Evolutionary conservation across 805 yeast genomes (phyloP), one percentile per base, ranked within the genome.

Genomic region (Pichia cephalocereana): DNA sequence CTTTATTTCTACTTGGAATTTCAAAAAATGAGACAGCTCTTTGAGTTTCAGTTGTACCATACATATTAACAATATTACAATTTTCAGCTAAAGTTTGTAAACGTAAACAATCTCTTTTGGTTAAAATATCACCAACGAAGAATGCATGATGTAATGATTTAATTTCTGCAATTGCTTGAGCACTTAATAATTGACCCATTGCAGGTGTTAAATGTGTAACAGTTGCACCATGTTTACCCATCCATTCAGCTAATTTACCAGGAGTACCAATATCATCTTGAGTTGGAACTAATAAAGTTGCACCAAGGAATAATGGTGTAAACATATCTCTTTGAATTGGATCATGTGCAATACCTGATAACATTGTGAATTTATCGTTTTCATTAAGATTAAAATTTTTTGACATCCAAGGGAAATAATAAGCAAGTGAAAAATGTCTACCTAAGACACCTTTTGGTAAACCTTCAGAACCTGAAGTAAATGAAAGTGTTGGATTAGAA

Each of bases 311-410:
- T 53, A 93, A 75, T 23, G 99, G 99, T 8, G 99, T 93, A 67
- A 93, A 93, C 85, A 93, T 93, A 68, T 93, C 99, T 73, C 99
- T 84, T 72, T 93, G 99, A 54, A 93, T 91, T 12, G 99, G 99
- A 68, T 93, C 99, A 65, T 93, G 99, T 0, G 99, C 99, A 65
- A 93, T 93, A 61, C 99, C 99, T 9, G 96, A 86, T 52, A 93
- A 76, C 99, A 93, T 93, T 19, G 99, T 93, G 71, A 93, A 93
- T 61, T 74, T 84, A 66, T 95, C 99, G 36, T 80, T 75, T 47
- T 77, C 83, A 40, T 85, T 75, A 38, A 93, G 75, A 34, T 82
- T 79, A 60, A 93, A 93, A 41, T 83, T 77, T 65, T 86, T 68
- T 18, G 97, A 75, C 99, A 93, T 93, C 99, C 99, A 93, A 37